phyloP scores from a whole-genome alignment of 805 yeast species.

The Saccharomycopsis sp. region DNA sequence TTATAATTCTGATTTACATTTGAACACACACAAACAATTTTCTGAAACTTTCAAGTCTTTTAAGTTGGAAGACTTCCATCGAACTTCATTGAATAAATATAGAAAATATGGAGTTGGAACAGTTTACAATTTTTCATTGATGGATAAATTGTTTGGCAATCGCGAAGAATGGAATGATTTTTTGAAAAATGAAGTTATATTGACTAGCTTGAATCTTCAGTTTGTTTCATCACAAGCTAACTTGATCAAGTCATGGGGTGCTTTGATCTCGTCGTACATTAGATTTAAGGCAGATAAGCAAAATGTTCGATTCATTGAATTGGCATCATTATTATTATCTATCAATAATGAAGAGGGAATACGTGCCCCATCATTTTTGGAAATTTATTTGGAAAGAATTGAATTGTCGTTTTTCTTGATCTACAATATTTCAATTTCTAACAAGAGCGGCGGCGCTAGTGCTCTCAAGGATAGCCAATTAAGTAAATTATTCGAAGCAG shows the following conservation, averaged over 20 bases:
- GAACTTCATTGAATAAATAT: slow-evolving; percentile 40
- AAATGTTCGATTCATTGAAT: slow-evolving; percentile 30
- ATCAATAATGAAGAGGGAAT: slow-evolving; percentile 46
- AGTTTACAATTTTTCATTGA: slow-evolving; percentile 51
- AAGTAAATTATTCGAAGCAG: slow-evolving; percentile 25
- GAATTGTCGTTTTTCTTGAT: slow-evolving; percentile 54
- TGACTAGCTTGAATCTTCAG: slow-evolving; percentile 58
- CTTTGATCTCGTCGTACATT: slow-evolving; percentile 61
- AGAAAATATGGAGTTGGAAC: slow-evolving; percentile 44
- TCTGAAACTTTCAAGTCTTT: slow-evolving; percentile 5
- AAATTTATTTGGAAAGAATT: slow-evolving; percentile 52
- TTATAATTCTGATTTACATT: slow-evolving; percentile 26
- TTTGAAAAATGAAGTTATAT: slow-evolving; percentile 43
- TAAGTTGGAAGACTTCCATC: slow-evolving; percentile 20
- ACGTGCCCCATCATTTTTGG: slow-evolving; percentile 39
- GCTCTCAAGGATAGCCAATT: slow-evolving; percentile 21
- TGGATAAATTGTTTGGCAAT: slow-evolving; percentile 51
- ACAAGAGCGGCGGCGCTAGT: too few relatives aligned
- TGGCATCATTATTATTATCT: slow-evolving; percentile 45
- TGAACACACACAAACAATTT: slow-evolving; percentile 10
- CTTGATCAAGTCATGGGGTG: slow-evolving; percentile 72
- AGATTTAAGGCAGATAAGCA: slow-evolving; percentile 33
- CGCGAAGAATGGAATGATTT: slow-evolving; percentile 40
- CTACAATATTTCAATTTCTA: slow-evolving; percentile 25
- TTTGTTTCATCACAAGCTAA: slow-evolving; percentile 58